Percentiles rank a stretch among this genome's conserved stretches.
These are phyloP conservation scores for Alternaria sp. DNA, from an alignment of 2,329 filamentous ascomycete species.

Conservation along the genomic window DNA sequence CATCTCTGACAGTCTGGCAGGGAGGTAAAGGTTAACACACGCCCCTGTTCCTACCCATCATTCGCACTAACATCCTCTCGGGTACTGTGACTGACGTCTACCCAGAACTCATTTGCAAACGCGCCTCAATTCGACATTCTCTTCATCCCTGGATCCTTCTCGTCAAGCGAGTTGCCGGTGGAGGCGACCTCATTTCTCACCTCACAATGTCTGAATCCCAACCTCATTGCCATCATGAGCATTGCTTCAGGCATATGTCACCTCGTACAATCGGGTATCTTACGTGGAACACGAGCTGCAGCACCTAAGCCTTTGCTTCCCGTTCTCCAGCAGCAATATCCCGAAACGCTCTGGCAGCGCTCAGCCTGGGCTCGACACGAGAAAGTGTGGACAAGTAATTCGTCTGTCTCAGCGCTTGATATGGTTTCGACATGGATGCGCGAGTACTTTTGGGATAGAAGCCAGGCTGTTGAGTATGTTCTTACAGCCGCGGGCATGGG, in stretches of 20 bases:
- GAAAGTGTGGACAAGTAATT: conserved; percentile 47
- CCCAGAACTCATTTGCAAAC: conserved; percentile 47
- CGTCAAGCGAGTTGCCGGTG: conserved; percentile 29
- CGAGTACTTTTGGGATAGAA: conserved; percentile 51
- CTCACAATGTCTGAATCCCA: conserved; percentile 35
- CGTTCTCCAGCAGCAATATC: conserved; percentile 38
- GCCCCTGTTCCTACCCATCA: conserved; percentile 25
- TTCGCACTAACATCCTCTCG: not conserved
- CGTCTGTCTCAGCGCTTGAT: conserved; percentile 42
- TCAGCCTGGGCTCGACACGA: conserved; percentile 42
- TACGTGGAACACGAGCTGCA: conserved; percentile 39
- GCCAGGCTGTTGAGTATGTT: conserved; percentile 41
- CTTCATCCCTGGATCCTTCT: conserved; percentile 46
- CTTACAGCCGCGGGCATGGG: conserved; percentile 41
- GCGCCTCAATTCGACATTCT: conserved; percentile 49
- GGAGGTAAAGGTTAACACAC: conserved; percentile 50
- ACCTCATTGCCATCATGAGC: conserved; percentile 41
- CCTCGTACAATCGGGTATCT: conserved; percentile 39
- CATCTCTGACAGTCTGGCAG: conserved; percentile 47
- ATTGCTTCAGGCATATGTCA: conserved; percentile 45
- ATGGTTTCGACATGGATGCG: conserved; percentile 48
- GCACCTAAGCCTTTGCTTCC: conserved; percentile 39
- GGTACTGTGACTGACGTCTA: conserved; percentile 25
- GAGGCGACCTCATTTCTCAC: conserved; percentile 39
- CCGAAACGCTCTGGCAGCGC: conserved; percentile 42